Conservation (phyloP, 2,329 filamentous ascomycete species). For the Colletotrichum lindemuthianum region DNA sequence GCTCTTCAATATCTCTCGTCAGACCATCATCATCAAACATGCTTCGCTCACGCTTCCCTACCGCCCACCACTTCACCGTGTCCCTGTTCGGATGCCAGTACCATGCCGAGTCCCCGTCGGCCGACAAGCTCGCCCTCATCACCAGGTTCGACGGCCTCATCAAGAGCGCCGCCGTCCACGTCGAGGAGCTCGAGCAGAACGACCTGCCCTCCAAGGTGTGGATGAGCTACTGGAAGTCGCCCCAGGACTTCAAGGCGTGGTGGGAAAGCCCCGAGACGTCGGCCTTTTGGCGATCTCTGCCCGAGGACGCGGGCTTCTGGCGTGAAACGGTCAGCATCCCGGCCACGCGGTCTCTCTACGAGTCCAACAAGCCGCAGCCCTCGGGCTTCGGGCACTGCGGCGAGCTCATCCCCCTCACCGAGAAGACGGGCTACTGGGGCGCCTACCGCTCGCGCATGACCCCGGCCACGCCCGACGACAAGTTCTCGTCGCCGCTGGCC, state of each 20-base stretch:
- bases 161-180: conserved; percentile 27
- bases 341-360: conserved; percentile 26
- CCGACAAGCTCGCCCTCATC: conserved; percentile 27
- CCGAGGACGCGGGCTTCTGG: conserved; percentile 26
- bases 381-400: conserved; percentile 33
- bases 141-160: conserved; percentile 24
- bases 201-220: conserved; percentile 32
- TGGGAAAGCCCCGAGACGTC: conserved; percentile 26
- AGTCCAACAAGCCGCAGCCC: conserved; percentile 21
- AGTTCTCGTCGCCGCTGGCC: conserved; percentile 22
- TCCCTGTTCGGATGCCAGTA: conserved; percentile 31
- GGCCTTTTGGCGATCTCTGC: conserved; percentile 21
- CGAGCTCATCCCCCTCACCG: conserved; percentile 26
- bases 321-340: conserved; percentile 31
- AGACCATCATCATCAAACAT: conserved; percentile 11
- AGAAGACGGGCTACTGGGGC: conserved; percentile 32
- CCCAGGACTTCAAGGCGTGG: conserved; percentile 29
- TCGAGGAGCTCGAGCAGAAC: conserved; percentile 33
- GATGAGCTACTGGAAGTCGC: conserved; percentile 33
- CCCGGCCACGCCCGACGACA: conserved; percentile 23
- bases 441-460: conserved; percentile 33
- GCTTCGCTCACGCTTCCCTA: conserved; percentile 32
- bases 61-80: conserved; percentile 33
- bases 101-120: conserved; percentile 27
- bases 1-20: neutral